Percentiles rank a stretch among this genome's conserved stretches.
These are phyloP conservation scores for Boletellus emodensis DNA, from an alignment of 768 basidiomycete genomes.

Conservation along the genomic window DNA sequence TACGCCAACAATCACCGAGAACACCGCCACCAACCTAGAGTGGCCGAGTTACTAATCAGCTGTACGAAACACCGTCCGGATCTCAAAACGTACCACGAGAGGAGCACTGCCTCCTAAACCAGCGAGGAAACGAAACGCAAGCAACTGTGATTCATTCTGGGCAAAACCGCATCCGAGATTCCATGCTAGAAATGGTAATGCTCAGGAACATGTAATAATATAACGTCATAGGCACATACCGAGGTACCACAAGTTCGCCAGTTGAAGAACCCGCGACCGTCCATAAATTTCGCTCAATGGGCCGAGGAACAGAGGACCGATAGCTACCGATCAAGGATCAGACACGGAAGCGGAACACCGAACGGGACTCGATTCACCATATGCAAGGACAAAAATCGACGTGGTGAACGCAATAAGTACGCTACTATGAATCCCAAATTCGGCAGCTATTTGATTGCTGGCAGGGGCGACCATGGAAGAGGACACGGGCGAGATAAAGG, in stretches of 20 bases:
- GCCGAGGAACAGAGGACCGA: conserved; percentile 42
- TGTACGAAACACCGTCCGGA: not conserved
- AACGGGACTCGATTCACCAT: conserved; percentile 37
- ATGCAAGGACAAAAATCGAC: conserved; percentile 58
- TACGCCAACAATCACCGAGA: conserved; percentile 55
- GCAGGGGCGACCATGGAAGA: conserved; percentile 78
- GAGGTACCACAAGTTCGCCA: conserved; percentile 63
- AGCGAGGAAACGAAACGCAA: conserved; percentile 65
- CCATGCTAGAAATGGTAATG: conserved; percentile 41
- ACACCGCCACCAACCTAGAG: conserved; percentile 61
- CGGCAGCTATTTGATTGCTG: conserved; percentile 41
- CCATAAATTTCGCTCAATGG: conserved; percentile 74
- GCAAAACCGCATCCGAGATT: conserved; percentile 64
- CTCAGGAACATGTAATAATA: not conserved
- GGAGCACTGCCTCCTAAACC: conserved; percentile 75
- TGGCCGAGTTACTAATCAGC: not conserved
- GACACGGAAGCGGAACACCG: not conserved
- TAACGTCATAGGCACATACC: conserved; percentile 33
- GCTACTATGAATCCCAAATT: conserved; percentile 52
- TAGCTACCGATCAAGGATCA: conserved; percentile 1
- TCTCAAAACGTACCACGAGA: conserved; percentile 35
- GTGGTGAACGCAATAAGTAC: conserved; percentile 53
- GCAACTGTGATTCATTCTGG: conserved; percentile 50
- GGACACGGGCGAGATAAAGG: conserved; percentile 64
- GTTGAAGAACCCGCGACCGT: conserved; percentile 56